Evolutionary conservation across 148 eudicot genomes (phyloP).

Genomic region (Cornus suecica): DNA sequence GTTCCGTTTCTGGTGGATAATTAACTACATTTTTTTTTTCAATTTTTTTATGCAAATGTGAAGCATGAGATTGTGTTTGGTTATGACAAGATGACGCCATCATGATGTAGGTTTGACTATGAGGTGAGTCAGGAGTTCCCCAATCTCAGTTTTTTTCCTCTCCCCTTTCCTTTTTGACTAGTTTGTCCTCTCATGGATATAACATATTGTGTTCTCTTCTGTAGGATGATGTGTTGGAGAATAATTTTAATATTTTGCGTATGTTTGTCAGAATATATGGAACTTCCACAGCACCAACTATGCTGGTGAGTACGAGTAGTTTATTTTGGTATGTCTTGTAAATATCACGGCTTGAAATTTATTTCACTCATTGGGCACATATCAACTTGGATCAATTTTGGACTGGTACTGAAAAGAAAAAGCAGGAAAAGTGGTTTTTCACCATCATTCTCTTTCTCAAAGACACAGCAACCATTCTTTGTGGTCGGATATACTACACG

Average conservation of each 20-base stretch:
- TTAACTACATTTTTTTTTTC: conserved; percentile 3
- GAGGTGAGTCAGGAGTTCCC: conserved; percentile 56
- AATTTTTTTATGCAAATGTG: conserved; percentile 13
- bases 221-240: conserved; percentile 88
- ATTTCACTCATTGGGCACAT: background rate
- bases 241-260: conserved; percentile 85
- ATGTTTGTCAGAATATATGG: conserved; percentile 85
- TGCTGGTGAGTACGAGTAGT: conserved; percentile 55
- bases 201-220: conserved; percentile 9
- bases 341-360: background rate
- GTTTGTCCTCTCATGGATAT: conserved; percentile 3
- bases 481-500: background rate
- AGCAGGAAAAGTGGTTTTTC: background rate
- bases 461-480: background rate
- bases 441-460: background rate
- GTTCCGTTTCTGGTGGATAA: conserved; percentile 5
- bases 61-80: conserved; percentile 16
- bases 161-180: background rate
- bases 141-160: conserved; percentile 1
- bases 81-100: conserved; percentile 12
- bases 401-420: background rate
- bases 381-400: background rate
- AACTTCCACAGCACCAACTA: conserved; percentile 59
- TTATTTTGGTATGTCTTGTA: background rate
- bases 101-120: conserved; percentile 75